A percentile compares a stretch with the other conserved stretches of the same genome.
Evolutionary conservation across 331 rosid genomes (phyloP).

Genomic region (Acacia pycnantha): DNA sequence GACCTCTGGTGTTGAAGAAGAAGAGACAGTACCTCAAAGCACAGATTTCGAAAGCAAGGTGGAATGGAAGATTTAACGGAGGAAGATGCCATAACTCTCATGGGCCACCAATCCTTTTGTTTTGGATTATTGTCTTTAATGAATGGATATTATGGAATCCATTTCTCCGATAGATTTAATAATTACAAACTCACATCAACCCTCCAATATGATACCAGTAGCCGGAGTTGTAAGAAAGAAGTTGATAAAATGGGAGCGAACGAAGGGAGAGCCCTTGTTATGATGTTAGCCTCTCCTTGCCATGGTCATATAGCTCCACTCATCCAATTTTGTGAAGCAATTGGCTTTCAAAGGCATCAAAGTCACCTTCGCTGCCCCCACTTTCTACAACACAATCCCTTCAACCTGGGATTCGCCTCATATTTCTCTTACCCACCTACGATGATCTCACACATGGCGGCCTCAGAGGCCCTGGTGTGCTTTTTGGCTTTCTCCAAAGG

Average conservation of each 20-base stretch:
- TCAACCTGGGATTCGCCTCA: neutral
- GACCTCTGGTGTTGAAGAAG: no score
- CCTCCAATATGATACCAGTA: no score
- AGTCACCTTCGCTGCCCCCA: neutral
- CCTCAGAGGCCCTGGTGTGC: neutral
- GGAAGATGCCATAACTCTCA: no score
- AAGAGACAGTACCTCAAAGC: no score
- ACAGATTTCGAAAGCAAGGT: no score
- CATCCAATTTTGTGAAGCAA: neutral
- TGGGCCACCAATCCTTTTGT: no score
- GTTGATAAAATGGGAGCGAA: neutral
- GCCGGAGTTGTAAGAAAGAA: no score
- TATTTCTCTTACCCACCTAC: neutral
- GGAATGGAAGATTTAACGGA: no score
- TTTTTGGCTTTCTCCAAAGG: neutral
- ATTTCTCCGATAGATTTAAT: no score
- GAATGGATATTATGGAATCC: no score
- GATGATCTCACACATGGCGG: neutral
- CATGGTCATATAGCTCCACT: neutral
- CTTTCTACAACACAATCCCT: neutral
- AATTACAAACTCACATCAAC: no score
- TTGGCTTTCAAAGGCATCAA: neutral
- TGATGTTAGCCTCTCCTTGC: neutral
- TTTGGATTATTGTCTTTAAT: no score
- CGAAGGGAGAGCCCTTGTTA: neutral